Conservation (phyloP, 441 rosid species). For the Gossypium schwendimanii region DNA sequence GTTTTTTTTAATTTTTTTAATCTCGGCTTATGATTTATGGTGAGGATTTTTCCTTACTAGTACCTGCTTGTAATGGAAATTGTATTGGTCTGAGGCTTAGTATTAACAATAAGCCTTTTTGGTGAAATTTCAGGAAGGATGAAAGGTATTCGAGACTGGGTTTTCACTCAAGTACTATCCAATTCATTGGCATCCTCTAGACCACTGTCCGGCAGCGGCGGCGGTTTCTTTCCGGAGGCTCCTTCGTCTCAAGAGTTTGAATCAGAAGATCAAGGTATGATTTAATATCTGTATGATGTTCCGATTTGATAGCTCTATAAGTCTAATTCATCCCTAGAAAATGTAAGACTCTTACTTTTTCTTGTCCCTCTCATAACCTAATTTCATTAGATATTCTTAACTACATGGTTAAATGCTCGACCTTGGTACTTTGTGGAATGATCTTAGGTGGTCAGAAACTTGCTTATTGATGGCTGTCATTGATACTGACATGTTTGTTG, state of each 20-base stretch:
- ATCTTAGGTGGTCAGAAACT: background rate
- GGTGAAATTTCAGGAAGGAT: constrained; percentile 29
- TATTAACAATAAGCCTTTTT: background rate
- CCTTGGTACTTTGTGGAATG: background rate
- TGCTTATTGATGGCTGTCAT: background rate
- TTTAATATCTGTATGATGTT: background rate
- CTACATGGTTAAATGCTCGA: background rate
- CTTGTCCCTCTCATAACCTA: background rate
- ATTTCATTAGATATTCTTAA: background rate
- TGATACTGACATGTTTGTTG: background rate
- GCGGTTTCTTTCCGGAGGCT: constrained; percentile 30
- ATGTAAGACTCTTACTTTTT: background rate
- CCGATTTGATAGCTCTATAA: too few relatives aligned
- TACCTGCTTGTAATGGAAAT: background rate
- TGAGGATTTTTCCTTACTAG: background rate
- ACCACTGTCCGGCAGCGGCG: constrained; percentile 43
- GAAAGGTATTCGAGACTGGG: constrained; percentile 85
- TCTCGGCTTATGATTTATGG: background rate
- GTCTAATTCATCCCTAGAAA: background rate
- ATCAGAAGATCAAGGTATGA: constrained; percentile 37
- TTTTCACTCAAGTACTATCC: constrained; percentile 48
- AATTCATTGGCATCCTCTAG: constrained; percentile 56
- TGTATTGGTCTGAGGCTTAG: constrained; percentile 1
- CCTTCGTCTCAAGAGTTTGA: constrained; percentile 27
- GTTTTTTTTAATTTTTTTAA: background rate